A percentile compares a stretch with the other conserved stretches of the same genome.
Evolutionary conservation across 108 stramenopile genomes (phyloP).

Genomic region (Licmophora abbreviata): DNA sequence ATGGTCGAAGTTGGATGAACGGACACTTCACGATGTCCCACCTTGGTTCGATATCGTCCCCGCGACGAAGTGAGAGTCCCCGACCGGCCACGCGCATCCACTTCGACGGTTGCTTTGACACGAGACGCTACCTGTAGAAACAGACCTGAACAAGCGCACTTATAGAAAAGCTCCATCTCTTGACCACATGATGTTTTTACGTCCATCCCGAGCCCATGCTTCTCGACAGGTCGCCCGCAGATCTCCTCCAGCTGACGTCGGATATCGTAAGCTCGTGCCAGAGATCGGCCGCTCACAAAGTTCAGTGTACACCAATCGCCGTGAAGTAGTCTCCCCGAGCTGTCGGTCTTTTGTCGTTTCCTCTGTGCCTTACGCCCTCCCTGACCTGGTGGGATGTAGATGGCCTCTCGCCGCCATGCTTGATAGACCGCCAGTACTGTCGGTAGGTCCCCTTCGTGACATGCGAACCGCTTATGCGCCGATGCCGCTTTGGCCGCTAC

Average conservation of each 20-base stretch:
- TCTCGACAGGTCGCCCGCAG: slow-evolving; percentile 29
- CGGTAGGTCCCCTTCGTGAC: slow-evolving; percentile 91
- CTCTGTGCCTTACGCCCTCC: slow-evolving; percentile 26
- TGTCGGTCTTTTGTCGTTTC: slow-evolving; percentile 41
- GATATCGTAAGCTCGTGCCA: slow-evolving; percentile 63
- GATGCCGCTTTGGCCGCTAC: slow-evolving; percentile 64
- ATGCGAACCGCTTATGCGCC: slow-evolving; percentile 63
- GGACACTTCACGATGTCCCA: slow-evolving; percentile 78
- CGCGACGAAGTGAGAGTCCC: slow-evolving; percentile 68
- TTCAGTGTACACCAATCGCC: slow-evolving; percentile 81
- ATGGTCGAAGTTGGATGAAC: slow-evolving; percentile 88
- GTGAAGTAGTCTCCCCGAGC: slow-evolving; percentile 40
- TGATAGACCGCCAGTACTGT: slow-evolving; percentile 90
- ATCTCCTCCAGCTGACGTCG: slow-evolving; percentile 54
- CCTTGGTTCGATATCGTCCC: slow-evolving; percentile 88
- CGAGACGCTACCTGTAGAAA: slow-evolving; percentile 83
- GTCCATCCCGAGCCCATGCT: slow-evolving; percentile 65
- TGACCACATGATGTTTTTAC: slow-evolving; percentile 41
- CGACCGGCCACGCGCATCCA: slow-evolving; percentile 39
- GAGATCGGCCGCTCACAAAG: slow-evolving; percentile 66
- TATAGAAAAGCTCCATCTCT: slow-evolving; percentile 59
- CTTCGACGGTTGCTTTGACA: slow-evolving; percentile 23
- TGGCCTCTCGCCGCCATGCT: slow-evolving; percentile 77
- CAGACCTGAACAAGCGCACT: slow-evolving; percentile 85
- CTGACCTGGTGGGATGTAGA: slow-evolving; percentile 28